Evolutionary conservation across 495 filamentous ascomycete species (phyloP).

Genomic region (Penicillium cinerascens): DNA sequence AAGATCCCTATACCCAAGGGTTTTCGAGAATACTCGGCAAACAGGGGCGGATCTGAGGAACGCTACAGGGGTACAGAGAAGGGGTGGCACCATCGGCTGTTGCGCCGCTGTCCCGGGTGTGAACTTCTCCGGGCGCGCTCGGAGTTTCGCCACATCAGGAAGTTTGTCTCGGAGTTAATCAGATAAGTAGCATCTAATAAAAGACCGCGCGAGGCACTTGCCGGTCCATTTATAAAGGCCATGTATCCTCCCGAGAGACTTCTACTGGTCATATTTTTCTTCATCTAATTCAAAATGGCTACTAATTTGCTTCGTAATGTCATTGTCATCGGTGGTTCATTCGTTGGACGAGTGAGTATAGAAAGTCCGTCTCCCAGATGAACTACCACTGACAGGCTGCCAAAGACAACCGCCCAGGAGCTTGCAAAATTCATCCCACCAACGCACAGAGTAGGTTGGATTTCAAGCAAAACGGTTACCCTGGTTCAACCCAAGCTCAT

Average conservation of each 20-base stretch:
- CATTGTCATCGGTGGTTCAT: slow-evolving; percentile 42
- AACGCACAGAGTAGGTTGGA: slow-evolving; percentile 29
- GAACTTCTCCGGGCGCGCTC: slow-evolving; percentile 10
- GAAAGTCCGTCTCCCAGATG: neutral
- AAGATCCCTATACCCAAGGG: no score
- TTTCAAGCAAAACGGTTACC: neutral
- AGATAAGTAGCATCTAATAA: slow-evolving; percentile 12
- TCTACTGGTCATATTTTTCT: neutral
- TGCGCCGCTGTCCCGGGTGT: slow-evolving; percentile 7
- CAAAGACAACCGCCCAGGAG: slow-evolving; percentile 35
- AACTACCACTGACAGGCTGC: slow-evolving; percentile 2
- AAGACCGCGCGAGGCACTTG: neutral
- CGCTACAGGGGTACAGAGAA: neutral
- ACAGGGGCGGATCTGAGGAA: neutral
- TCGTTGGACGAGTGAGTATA: slow-evolving; percentile 35
- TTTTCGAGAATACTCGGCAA: no score
- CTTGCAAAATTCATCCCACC: slow-evolving; percentile 34
- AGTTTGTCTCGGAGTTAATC: slow-evolving; percentile 23
- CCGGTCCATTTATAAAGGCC: slow-evolving; percentile 1
- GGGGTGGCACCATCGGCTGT: slow-evolving; percentile 17
- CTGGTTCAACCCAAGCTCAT: neutral
- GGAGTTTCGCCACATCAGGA: slow-evolving; percentile 12
- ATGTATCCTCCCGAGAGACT: neutral
- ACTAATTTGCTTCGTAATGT: slow-evolving; percentile 31
- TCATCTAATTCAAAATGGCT: slow-evolving; percentile 16